Conservation (phyloP, 139 green algal genomes). For the Chlamydomonas sp. region DNA sequence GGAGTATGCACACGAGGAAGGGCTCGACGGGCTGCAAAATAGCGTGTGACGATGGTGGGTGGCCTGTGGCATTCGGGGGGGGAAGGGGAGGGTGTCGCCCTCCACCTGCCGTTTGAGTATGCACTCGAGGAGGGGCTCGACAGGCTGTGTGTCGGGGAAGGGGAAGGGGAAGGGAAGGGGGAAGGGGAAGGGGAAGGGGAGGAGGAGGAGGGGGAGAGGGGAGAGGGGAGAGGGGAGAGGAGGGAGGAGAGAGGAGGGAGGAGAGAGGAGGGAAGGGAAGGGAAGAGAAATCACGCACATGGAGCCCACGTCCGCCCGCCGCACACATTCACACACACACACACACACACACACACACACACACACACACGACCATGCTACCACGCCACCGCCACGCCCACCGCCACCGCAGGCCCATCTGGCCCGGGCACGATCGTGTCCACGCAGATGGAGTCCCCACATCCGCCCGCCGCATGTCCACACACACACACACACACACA, state of each 20-base stretch:
- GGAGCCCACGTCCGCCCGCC: not conserved
- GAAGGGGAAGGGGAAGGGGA: no score
- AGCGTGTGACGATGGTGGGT: no score
- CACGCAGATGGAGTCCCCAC: no score
- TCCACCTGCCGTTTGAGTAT: slow-evolving; percentile 3
- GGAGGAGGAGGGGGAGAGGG: not conserved
- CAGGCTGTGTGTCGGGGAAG: no score
- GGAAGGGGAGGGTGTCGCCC: not conserved
- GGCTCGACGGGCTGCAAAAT: no score
- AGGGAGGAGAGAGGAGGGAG: not conserved
- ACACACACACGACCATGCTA: not conserved
- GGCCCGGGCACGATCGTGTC: slow-evolving; percentile 32
- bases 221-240: not conserved
- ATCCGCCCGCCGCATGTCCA: no score
- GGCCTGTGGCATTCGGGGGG: no score
- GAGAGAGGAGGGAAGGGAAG: not conserved
- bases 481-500: not conserved
- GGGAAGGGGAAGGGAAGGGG: no score
- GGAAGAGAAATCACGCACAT: not conserved
- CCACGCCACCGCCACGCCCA: not conserved
- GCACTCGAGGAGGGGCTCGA: not conserved
- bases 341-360: not conserved
- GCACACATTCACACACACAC: no score
- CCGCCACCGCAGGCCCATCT: not conserved
- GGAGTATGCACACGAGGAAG: no score